These are phyloP conservation scores for Capsicum pubescens DNA, from an alignment of 257 asterid genomes.

Conservation along the genomic window DNA sequence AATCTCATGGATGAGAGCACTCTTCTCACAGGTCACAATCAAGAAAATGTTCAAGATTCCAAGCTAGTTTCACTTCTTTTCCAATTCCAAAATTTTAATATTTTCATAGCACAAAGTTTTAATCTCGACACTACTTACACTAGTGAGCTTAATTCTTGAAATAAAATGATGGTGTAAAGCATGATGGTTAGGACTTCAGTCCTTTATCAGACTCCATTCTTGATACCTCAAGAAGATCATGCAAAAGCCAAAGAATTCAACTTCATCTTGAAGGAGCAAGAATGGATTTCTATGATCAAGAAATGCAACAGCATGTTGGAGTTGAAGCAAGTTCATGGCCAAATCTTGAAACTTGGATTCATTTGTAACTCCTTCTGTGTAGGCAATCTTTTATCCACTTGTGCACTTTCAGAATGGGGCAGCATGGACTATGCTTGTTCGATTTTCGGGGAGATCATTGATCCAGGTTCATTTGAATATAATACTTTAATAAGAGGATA, in stretches of 20 bases:
- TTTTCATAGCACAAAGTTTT: neutral
- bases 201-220: constrained; percentile 54
- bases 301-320: constrained; percentile 57
- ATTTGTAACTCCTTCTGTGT: constrained; percentile 61
- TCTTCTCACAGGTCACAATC: constrained; percentile 25
- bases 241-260: constrained; percentile 46
- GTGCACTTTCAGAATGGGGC: constrained; percentile 85
- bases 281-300: constrained; percentile 60
- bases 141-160: constrained; percentile 13
- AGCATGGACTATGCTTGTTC: constrained; percentile 88
- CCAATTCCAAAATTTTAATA: constrained; percentile 9
- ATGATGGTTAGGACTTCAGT: constrained; percentile 69
- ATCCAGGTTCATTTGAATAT: constrained; percentile 70
- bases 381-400: constrained; percentile 71
- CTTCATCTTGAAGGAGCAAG: constrained; percentile 59
- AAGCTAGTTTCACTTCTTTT: neutral
- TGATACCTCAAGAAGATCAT: constrained; percentile 42
- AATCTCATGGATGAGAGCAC: constrained; percentile 53
- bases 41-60: constrained; percentile 2
- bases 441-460: constrained; percentile 53
- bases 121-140: neutral
- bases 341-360: constrained; percentile 66
- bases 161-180: constrained; percentile 38
- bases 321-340: constrained; percentile 72
- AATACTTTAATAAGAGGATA: constrained; percentile 72